Conservation (phyloP, 495 filamentous ascomycete species). For the Aspergillus haitiensis region DNA sequence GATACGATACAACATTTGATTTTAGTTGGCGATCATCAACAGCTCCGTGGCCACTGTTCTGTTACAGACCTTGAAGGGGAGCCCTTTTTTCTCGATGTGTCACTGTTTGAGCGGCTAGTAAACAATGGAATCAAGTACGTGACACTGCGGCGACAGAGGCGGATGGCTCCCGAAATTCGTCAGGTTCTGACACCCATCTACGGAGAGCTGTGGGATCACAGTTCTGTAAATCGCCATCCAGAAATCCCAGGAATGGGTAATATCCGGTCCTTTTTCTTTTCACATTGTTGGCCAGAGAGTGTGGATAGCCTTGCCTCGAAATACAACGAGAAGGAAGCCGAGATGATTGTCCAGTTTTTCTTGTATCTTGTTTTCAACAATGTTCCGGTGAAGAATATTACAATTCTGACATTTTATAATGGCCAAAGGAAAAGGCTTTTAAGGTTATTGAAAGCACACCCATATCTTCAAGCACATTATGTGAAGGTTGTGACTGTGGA, state of each 20-base stretch:
- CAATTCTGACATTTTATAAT: constrained; percentile 87
- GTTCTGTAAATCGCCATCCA: constrained; percentile 58
- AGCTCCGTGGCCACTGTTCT: constrained; percentile 64
- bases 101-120: constrained; percentile 77
- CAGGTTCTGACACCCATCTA: constrained; percentile 67
- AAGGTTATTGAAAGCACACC: constrained; percentile 49
- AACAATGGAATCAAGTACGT: constrained; percentile 64
- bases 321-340: constrained; percentile 70
- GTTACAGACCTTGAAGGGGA: constrained; percentile 52
- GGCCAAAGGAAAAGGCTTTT: constrained; percentile 73
- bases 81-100: constrained; percentile 65
- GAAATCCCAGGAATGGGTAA: constrained; percentile 78
- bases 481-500: constrained; percentile 84
- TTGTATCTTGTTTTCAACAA: constrained; percentile 72
- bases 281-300: constrained; percentile 67
- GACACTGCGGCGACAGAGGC: constrained; percentile 60
- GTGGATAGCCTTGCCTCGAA: constrained; percentile 66
- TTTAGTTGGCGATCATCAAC: constrained; percentile 74
- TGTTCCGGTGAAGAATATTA: constrained; percentile 60
- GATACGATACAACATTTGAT: constrained; percentile 71
- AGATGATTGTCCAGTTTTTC: constrained; percentile 74
- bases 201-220: constrained; percentile 64
- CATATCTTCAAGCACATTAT: constrained; percentile 45
- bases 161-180: constrained; percentile 75
- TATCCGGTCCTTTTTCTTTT: constrained; percentile 67